Base-by-base conservation (phyloP, 257 asterid species). In the Rubia yunnanensis region DNA sequence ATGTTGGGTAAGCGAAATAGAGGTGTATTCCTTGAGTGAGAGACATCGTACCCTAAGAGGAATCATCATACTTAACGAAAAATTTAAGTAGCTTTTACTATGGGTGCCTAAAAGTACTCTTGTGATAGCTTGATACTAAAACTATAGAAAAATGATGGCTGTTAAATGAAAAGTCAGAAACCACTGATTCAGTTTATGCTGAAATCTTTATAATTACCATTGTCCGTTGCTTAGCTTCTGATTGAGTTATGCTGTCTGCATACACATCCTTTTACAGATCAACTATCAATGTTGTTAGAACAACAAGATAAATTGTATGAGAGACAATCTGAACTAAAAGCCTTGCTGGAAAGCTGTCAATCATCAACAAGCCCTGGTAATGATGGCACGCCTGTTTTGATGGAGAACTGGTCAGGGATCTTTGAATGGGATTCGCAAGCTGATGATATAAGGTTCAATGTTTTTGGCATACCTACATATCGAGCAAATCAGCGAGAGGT, bases 401-500 rank as follows among this genome's bases (percentile, higher is more conserved):
- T n/a, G 58, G 89, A 92, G 75, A 76, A 79, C 58, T 92, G 97
- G 96, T 87, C 92, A 32, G 87, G 86, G 54, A 41, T 74, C 24
- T 92, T 92, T 72, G 87, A 80, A 68, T 92, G 99, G 99, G 97
- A 89, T 68, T 63, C 86, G 17, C 72, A 62, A 74, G 99, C 90
- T 78, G 90, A 89, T 72, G 97, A 92, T 74, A 72, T 84, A 68
- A 82, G 95, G 85, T 84, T 92, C 69, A 92, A 92, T 74, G 74
- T 92, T 67, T 92, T 92, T 56, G 97, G 97, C 36, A 89, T 92
- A 72, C 76, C 97, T 11, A 54, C 85, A 5, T 92, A 89, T 74
- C 97, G 99, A 57, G 85, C 97, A 63, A 92, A 92, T 79, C 99
- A 92, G 78, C 84, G 83, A 31, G 99, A 92, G 97, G 97, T 92